Evolutionary conservation across 352 stramenopile species (phyloP).

Genomic region (Globisporangium radiosum): DNA sequence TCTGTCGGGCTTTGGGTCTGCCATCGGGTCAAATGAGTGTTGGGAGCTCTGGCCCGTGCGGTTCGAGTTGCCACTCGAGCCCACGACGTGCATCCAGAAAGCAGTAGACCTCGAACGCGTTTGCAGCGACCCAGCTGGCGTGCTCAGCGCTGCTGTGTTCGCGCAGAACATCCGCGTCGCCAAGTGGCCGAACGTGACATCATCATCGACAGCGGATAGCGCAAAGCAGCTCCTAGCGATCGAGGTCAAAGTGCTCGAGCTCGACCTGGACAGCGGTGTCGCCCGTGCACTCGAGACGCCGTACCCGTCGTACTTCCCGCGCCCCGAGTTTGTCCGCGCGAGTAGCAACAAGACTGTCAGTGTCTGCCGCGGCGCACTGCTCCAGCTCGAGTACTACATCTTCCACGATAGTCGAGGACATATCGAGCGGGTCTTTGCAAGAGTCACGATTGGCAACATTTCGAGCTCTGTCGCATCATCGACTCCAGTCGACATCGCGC

Average conservation of each 20-base stretch:
- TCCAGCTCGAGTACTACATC: constrained; percentile 19
- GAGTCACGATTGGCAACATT: constrained; percentile 20
- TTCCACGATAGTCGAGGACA: constrained; percentile 24
- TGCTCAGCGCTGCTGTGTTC: constrained; percentile 14
- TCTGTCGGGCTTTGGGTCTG: constrained; percentile 15
- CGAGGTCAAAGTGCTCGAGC: constrained; percentile 13
- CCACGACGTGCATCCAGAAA: constrained; percentile 10
- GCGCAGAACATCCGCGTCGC: constrained; percentile 18
- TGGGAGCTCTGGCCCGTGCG: constrained; percentile 16
- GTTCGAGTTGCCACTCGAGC: constrained; percentile 16
- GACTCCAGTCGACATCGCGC: constrained; percentile 9
- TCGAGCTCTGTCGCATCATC: background rate
- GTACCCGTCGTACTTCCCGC: constrained; percentile 21
- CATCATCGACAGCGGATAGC: background rate
- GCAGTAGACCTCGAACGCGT: constrained; percentile 6
- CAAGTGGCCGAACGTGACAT: constrained; percentile 16
- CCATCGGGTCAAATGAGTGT: constrained; percentile 22
- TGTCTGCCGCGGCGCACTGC: constrained; percentile 20
- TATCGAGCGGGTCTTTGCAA: constrained; percentile 17
- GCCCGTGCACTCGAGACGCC: background rate
- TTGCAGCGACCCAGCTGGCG: constrained; percentile 7
- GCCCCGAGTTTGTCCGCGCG: constrained; percentile 7
- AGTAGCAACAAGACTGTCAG: constrained; percentile 1
- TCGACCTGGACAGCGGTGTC: constrained; percentile 7
- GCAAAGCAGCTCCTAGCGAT: constrained; percentile 9